Conservation (phyloP, 306 rosid species). For the Argentina anserina region DNA sequence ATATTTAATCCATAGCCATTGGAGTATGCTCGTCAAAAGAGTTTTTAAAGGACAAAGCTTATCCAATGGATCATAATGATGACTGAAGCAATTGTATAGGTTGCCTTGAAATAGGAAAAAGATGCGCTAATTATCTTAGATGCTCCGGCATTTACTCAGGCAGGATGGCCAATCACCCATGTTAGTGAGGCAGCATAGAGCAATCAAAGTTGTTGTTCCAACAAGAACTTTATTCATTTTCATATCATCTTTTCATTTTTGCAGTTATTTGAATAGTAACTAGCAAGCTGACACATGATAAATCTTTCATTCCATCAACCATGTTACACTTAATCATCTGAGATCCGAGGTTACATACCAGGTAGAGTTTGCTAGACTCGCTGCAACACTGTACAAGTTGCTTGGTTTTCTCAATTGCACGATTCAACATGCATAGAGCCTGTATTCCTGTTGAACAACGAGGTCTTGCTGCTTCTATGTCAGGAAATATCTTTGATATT, state of each 20-base stretch:
- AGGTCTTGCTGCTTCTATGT: conserved; percentile 78
- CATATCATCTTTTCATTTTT: not conserved
- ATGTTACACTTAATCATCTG: conserved; percentile 19
- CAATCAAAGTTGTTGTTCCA: not conserved
- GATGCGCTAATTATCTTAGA: not conserved
- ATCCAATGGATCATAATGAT: not conserved
- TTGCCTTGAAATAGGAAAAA: not conserved
- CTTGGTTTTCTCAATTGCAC: conserved; percentile 51
- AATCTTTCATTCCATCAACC: conserved; percentile 1
- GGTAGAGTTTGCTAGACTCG: conserved; percentile 80
- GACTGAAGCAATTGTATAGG: not conserved
- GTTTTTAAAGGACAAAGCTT: not conserved
- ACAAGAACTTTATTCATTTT: not conserved
- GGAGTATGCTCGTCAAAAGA: not conserved
- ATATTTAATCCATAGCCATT: not conserved
- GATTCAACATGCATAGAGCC: conserved; percentile 51
- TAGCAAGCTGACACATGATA: not conserved
- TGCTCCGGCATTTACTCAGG: not conserved
- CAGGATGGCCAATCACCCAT: not conserved
- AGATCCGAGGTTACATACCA: conserved; percentile 49
- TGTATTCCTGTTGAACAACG: conserved; percentile 63
- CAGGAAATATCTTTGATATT: conserved; percentile 51
- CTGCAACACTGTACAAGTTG: conserved; percentile 53
- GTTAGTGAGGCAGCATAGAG: too few species aligned
- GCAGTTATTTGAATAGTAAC: not conserved